Conservation (phyloP, 345 rosid species). For the Acer yangbiense region DNA sequence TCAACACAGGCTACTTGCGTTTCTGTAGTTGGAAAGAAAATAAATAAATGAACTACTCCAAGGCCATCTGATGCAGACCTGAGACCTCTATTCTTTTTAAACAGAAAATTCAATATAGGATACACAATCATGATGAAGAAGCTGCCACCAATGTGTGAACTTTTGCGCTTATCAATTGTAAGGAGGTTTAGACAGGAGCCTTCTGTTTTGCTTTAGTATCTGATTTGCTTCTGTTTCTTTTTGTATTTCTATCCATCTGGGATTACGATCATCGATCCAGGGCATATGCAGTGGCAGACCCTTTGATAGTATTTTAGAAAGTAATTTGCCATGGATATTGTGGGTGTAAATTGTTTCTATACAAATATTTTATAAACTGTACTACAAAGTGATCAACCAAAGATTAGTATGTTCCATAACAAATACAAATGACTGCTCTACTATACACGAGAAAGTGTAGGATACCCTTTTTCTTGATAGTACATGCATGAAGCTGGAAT, state of each 20-base stretch:
- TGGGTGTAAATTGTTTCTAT: background rate
- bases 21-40: conserved; percentile 21
- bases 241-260: conserved; percentile 9
- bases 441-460: background rate
- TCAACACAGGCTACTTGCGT: conserved; percentile 11
- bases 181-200: conserved; percentile 37
- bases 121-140: conserved; percentile 35
- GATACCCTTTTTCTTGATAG: conserved; percentile 6
- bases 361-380: conserved; percentile 8
- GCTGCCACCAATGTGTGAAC: conserved; percentile 36
- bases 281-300: conserved; percentile 8
- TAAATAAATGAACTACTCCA: conserved; percentile 15
- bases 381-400: background rate
- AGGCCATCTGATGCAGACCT: conserved; percentile 38
- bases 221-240: conserved; percentile 15
- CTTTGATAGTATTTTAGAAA: conserved; percentile 8
- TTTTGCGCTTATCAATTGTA: conserved; percentile 41
- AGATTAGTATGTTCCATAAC: background rate
- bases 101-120: conserved; percentile 35
- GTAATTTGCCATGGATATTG: background rate
- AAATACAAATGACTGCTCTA: background rate
- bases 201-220: conserved; percentile 18
- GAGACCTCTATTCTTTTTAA: conserved; percentile 36
- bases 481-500: conserved; percentile 23
- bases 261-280: conserved; percentile 6